Evolutionary conservation across 2,329 filamentous ascomycete genomes (phyloP), one percentile per base, ranked within the genome.

Genomic region (Fusarium lateritium): DNA sequence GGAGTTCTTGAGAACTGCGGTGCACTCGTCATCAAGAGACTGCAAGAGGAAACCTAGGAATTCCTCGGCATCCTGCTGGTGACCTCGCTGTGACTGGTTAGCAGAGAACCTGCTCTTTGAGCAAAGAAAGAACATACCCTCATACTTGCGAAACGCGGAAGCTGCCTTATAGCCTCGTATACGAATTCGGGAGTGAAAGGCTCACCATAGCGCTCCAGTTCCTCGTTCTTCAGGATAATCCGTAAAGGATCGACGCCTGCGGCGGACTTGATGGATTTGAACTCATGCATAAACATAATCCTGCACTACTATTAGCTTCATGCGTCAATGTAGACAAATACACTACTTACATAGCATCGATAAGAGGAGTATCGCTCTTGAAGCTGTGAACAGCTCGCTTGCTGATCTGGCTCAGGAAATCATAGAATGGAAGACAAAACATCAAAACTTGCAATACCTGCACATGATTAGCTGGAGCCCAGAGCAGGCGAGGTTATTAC

Each of bases 11-110:
- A 97, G 92, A 46, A 95, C 90, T 59, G 90, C 86, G 17, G 90
- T 89, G 77, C 94, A 98, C 79, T 99, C 96, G 69, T 98, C 94
- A 73, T 98, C 94, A 34, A 99, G 88, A 47, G 94, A 93, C 75
- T 97, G 94, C 6, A 99, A 85, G 34, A 99, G 84, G 78, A 98
- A 97, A 1, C 94, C 95, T 24, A 99, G 84, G 72, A 99, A 99
- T 76, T 99, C 96, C 77, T 99, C 94, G 2, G 96, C 96, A 81
- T 99, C 96, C 83, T 99, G 95, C 78, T 99, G 96, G 74, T 98
- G 95, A 17, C 96, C 96, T 64, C 94, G 92, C 91, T 94, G 69
- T 52, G 56, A 24, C 80, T 2, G 42, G 46, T 70, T 43, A 71
- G 47, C 22, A 46, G 11, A 10, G 19, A 6, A n/a, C 24, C n/a